Base-by-base conservation (phyloP, 192 early-diverging fungal species). In the Spinellus fusiger region DNA sequence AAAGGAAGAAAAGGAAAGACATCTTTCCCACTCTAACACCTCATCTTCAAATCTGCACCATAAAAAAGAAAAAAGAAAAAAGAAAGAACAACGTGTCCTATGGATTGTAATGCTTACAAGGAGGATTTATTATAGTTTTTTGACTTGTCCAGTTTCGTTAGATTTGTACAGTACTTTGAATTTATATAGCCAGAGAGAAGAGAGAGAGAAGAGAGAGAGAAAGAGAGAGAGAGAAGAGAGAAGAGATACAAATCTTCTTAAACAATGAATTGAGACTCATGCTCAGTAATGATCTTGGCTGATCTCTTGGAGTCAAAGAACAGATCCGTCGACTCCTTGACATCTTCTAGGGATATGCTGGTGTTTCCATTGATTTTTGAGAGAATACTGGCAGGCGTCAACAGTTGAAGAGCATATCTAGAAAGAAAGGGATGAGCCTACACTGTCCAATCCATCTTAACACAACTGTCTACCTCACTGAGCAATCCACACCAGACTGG, bases 371-470 rank as follows among this genome's bases (percentile, higher is more conserved):
- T 88, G 56, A 95, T 90, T 64, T 86, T 78, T 25, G 91, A 83
- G 61, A 99, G 77, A 51, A 99, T 80, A 60, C 78, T 92, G 38
- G 93, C 88, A 2, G 95, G 97, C 5, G 93, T 94, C 38, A 99
- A 80, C 15, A 96, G 80, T 78, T 99, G 95, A 72, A 98, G 93
- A 16, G 92, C 89, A 69, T 93, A 97, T 73, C 87, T 89, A 69
- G 4, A 12, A 13, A 52, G 29, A 28, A 28, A 37, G 1, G 28
- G 25, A 16, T 33, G 7, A 46, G 20, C 16, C 10, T 28, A n/a
- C 0, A 47, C 6, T 5, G n/a, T 35, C 4, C 33, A 50, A 0
- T 31, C 37, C n/a, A 59, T 8, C 5, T 4, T 8, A 48, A 28
- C 5, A 46, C 9, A 48, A 32, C 51, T 58, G n/a, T n/a, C n/a